A percentile compares a stretch with the other conserved stretches of the same genome.
These are phyloP conservation scores for Hymenoscyphus fraxineus DNA, from an alignment of 2,329 filamentous ascomycete species.

Conservation along the genomic window DNA sequence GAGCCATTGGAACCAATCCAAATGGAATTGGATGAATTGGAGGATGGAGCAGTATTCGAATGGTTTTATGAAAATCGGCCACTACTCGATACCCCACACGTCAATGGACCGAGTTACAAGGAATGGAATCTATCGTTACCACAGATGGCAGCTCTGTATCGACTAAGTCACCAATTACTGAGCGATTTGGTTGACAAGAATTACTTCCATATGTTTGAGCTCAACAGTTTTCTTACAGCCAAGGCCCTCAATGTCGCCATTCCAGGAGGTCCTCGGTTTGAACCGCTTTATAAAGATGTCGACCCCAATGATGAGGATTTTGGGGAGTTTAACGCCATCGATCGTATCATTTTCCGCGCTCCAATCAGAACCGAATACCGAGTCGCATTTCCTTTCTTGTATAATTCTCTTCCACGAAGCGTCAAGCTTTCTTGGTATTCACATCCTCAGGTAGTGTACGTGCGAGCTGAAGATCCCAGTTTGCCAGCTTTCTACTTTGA, in stretches of 20 bases:
- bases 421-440: constrained; percentile 94
- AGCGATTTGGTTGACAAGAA: constrained; percentile 94
- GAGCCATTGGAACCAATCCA: constrained; percentile 97
- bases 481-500: constrained; percentile 97
- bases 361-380: constrained; percentile 94
- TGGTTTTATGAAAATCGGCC: constrained; percentile 98
- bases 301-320: constrained; percentile 99
- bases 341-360: constrained; percentile 96
- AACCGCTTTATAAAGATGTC: constrained; percentile 96
- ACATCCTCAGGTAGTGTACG: constrained; percentile 87
- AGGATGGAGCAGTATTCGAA: constrained; percentile 86
- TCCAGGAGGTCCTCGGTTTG: constrained; percentile 93
- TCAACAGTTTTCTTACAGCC: constrained; percentile 90
- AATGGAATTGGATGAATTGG: constrained; percentile 93
- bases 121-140: constrained; percentile 88
- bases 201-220: constrained; percentile 96
- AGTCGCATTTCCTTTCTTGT: constrained; percentile 90
- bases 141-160: constrained; percentile 94
- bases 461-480: constrained; percentile 79
- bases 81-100: constrained; percentile 83
- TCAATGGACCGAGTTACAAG: constrained; percentile 96
- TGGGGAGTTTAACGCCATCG: constrained; percentile 98
- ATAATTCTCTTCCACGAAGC: constrained; percentile 93
- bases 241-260: constrained; percentile 97
- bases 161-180: constrained; percentile 83